A percentile compares a stretch with the other conserved stretches of the same genome.
Conservation (phyloP, 1,284 basidiomycete species). For the Cutaneotrichosporon sp. region DNA sequence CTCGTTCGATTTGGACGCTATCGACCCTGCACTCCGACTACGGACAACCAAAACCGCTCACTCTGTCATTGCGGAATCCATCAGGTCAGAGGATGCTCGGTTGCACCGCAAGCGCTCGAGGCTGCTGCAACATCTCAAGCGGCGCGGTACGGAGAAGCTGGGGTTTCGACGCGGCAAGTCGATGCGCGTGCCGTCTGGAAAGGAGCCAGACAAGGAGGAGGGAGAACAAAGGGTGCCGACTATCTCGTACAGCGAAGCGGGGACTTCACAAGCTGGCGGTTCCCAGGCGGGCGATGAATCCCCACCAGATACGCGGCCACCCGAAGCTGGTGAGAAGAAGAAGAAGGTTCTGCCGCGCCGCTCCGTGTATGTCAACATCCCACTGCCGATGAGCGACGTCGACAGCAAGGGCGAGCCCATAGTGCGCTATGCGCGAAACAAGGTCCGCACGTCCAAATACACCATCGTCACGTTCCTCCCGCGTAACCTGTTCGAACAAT, state of each 20-base stretch:
- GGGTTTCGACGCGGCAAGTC: conserved; percentile 3
- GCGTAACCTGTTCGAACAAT: conserved; percentile 90
- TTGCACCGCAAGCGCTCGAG: conserved; percentile 55
- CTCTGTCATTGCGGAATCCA: conserved; percentile 79
- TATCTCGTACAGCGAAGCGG: conserved; percentile 1
- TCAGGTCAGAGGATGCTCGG: conserved; percentile 67
- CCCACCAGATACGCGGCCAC: neutral
- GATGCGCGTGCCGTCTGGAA: too few relatives aligned
- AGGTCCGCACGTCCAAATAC: conserved; percentile 93
- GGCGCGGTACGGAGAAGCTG: neutral
- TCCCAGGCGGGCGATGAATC: neutral
- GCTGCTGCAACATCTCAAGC: conserved; percentile 51
- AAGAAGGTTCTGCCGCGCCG: conserved; percentile 51
- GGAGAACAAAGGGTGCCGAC: neutral
- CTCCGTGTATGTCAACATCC: conserved; percentile 71
- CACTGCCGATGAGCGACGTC: conserved; percentile 27
- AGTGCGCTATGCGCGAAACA: conserved; percentile 78
- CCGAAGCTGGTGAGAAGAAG: conserved; percentile 8
- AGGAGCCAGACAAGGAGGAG: neutral
- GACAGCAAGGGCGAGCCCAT: conserved; percentile 64
- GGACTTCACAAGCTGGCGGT: neutral
- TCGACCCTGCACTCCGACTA: conserved; percentile 78
- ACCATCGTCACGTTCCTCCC: conserved; percentile 86
- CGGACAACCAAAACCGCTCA: conserved; percentile 83
- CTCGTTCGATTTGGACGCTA: conserved; percentile 47